A percentile compares a stretch with the other conserved stretches of the same genome.
Conservation (phyloP, 2,329 filamentous ascomycete species). For the Lecanicillium sp. region DNA sequence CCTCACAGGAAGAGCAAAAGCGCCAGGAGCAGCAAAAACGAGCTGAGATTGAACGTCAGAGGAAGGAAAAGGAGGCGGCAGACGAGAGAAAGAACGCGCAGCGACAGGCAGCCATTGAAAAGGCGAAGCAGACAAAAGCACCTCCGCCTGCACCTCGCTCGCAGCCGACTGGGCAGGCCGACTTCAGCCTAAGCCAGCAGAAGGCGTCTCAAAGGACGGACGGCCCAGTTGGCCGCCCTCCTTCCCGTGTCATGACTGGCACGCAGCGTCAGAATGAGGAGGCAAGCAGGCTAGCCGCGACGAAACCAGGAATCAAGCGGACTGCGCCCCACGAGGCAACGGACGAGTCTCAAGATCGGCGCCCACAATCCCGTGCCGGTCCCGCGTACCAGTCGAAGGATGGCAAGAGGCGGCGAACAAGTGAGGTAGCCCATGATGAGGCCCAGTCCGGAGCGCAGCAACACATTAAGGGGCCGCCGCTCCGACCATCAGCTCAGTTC, state of each 20-base stretch:
- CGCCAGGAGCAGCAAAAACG: conserved; percentile 51
- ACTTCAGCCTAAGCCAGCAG: conserved; percentile 29
- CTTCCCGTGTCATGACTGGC: conserved; percentile 52
- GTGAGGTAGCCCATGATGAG: conserved; percentile 62
- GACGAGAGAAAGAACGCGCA: conserved; percentile 62
- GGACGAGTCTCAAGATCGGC: conserved; percentile 44
- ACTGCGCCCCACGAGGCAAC: conserved; percentile 51
- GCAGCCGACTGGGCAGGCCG: conserved; percentile 44
- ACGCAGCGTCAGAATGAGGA: conserved; percentile 50
- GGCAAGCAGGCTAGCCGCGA: not conserved
- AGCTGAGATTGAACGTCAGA: conserved; percentile 55
- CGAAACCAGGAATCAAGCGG: conserved; percentile 47
- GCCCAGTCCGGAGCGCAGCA: conserved; percentile 50
- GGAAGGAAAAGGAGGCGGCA: conserved; percentile 51
- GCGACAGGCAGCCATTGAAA: conserved; percentile 55
- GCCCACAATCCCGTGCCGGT: conserved; percentile 40
- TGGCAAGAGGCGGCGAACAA: conserved; percentile 71
- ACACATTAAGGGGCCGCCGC: conserved; percentile 70
- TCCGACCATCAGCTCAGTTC: conserved; percentile 65
- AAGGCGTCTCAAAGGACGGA: conserved; percentile 20
- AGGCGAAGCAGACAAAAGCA: conserved; percentile 56
- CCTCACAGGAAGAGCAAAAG: conserved; percentile 56
- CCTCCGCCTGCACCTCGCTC: conserved; percentile 52
- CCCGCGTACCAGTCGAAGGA: conserved; percentile 63
- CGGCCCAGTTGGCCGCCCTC: conserved; percentile 31